Conservation (phyloP, 2,329 filamentous ascomycete genomes). For the Arthroderma sp. region DNA sequence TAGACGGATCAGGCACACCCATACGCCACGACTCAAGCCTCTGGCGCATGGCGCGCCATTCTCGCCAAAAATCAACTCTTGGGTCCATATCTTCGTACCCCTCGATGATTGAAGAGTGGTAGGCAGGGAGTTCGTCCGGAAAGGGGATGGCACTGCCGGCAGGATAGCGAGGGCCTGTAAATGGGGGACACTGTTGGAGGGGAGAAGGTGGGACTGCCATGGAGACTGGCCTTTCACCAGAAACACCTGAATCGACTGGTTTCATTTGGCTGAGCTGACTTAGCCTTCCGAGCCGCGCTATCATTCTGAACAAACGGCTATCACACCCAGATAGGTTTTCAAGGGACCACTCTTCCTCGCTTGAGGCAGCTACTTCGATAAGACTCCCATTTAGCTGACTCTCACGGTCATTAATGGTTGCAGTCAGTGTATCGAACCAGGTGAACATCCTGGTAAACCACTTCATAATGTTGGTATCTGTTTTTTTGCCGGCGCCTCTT, state of each 20-base stretch:
- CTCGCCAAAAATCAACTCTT: slow-evolving; percentile 53
- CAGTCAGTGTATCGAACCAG: slow-evolving; percentile 87
- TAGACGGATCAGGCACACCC: slow-evolving; percentile 1
- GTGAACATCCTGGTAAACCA: slow-evolving; percentile 93
- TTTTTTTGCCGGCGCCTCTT: slow-evolving; percentile 48
- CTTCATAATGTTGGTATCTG: slow-evolving; percentile 50
- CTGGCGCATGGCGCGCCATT: slow-evolving; percentile 64
- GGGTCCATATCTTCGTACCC: slow-evolving; percentile 31
- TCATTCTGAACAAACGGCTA: slow-evolving; percentile 69
- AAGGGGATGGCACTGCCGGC: background rate
- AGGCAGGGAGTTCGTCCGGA: background rate
- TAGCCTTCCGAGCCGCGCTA: slow-evolving; percentile 68
- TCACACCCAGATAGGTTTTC: slow-evolving; percentile 87
- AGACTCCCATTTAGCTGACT: slow-evolving; percentile 57
- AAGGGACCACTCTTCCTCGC: slow-evolving; percentile 55
- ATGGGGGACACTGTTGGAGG: slow-evolving; percentile 17
- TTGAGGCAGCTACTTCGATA: slow-evolving; percentile 50
- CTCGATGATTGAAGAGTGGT: slow-evolving; percentile 23
- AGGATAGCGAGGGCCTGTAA: background rate
- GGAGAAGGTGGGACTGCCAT: slow-evolving; percentile 22
- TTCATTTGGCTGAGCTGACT: slow-evolving; percentile 67
- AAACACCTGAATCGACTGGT: slow-evolving; percentile 19
- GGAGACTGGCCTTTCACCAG: slow-evolving; percentile 13
- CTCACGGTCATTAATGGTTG: slow-evolving; percentile 83
- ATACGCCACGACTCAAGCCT: slow-evolving; percentile 74